Percentiles rank a stretch among this genome's conserved stretches.
These are phyloP conservation scores for Holtermanniella nyarrowii DNA, from an alignment of 768 basidiomycete genomes.

Conservation along the genomic window DNA sequence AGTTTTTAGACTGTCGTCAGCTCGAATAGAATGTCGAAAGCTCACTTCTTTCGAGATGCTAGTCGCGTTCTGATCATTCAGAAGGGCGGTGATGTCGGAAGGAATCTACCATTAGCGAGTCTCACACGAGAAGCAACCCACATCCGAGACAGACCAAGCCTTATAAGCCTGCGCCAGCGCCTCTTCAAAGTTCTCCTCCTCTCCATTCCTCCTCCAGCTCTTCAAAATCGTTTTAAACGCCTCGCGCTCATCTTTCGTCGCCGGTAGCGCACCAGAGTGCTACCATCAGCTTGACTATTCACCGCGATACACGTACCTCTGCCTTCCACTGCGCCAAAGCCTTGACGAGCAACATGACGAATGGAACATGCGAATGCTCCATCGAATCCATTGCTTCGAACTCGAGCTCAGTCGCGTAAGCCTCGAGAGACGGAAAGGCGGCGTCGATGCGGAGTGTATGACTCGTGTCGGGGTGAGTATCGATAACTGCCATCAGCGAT, in stretches of 20 bases:
- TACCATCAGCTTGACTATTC: slow-evolving; percentile 35
- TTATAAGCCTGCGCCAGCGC: slow-evolving; percentile 80
- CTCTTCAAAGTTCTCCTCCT: slow-evolving; percentile 98
- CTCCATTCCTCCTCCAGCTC: slow-evolving; percentile 58
- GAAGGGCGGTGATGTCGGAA: slow-evolving; percentile 54
- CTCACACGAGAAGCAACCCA: slow-evolving; percentile 12
- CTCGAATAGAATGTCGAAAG: background rate
- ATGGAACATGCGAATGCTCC: slow-evolving; percentile 82
- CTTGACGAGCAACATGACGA: slow-evolving; percentile 75
- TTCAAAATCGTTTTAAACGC: slow-evolving; percentile 62
- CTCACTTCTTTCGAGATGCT: slow-evolving; percentile 43
- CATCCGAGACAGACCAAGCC: slow-evolving; percentile 55
- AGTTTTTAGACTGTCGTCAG: slow-evolving; percentile 56
- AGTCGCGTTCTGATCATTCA: slow-evolving; percentile 52
- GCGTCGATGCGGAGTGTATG: slow-evolving; percentile 67
- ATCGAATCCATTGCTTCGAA: slow-evolving; percentile 72
- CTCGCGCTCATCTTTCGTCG: slow-evolving; percentile 55
- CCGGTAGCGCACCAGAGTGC: slow-evolving; percentile 58
- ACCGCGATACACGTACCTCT: slow-evolving; percentile 46
- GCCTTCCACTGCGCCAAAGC: slow-evolving; percentile 74
- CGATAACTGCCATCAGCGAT: slow-evolving; percentile 54
- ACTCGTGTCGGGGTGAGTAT: slow-evolving; percentile 66
- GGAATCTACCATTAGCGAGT: slow-evolving; percentile 50
- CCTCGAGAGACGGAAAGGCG: slow-evolving; percentile 71
- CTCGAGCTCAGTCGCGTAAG: slow-evolving; percentile 62